Conservation (phyloP, 169 alveolate species). For the Cryptosporidium sp. region DNA sequence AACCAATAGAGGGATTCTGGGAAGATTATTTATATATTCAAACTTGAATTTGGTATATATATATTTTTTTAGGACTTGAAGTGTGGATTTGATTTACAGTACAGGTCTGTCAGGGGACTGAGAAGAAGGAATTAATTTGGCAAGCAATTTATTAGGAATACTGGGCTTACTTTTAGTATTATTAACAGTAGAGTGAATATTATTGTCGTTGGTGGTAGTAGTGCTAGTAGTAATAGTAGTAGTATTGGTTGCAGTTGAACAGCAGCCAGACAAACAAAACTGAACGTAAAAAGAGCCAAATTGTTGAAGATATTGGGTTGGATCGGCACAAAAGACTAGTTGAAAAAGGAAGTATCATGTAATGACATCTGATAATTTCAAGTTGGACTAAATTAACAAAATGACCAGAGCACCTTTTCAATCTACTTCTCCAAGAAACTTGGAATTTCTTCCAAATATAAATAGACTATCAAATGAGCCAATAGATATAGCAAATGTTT, state of each 20-base stretch:
- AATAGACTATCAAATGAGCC: constrained; percentile 20
- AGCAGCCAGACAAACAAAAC: too few relatives aligned
- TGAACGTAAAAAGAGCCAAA: background rate
- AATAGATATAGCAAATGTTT: constrained; percentile 42
- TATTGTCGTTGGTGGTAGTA: background rate
- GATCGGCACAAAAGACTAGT: background rate
- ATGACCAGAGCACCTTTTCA: constrained; percentile 75
- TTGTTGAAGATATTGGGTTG: background rate
- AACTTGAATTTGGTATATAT: background rate
- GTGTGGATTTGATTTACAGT: background rate
- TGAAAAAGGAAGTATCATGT: background rate
- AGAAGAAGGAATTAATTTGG: background rate
- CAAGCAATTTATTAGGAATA: background rate
- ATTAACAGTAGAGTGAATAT: background rate
- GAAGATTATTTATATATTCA: too few relatives aligned
- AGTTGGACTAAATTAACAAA: background rate
- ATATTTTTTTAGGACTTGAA: background rate
- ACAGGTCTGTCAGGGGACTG: background rate
- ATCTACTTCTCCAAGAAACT: constrained; percentile 71
- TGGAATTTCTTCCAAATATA: constrained; percentile 70
- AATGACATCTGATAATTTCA: background rate
- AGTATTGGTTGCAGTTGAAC: background rate
- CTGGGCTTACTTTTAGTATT: background rate
- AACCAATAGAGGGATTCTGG: background rate
- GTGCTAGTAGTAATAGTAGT: background rate